Base-by-base conservation (phyloP, 805 yeast genomes). In the Candida parachauliodes region DNA sequence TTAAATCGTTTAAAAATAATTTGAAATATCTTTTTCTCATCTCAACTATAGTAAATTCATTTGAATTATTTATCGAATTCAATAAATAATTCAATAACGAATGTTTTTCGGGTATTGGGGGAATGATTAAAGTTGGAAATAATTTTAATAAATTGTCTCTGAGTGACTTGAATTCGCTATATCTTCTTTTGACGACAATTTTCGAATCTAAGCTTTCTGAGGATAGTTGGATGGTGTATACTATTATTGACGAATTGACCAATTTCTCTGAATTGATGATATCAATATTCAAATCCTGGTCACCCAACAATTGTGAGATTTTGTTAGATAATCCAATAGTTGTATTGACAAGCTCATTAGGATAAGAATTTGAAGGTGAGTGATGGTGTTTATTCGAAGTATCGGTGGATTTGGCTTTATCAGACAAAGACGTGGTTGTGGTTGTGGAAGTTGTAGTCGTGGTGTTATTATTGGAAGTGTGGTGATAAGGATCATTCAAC, bases 31-130 rank as follows among this genome's bases (percentile, higher is more conserved):
- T 54, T 27, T 64, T 69, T 36, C 82, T 61, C 51, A 71, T 62
- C 42, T 72, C 74, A n/a, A 76, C 70, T 32, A 68, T 57, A 32
- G 51, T 48, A 6, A 56, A 38, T 42, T 67, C 72, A 32, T 60
- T 57, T 34, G 60, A 41, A 38, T 51, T 60, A 40, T 65, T 64
- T 29, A 68, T 52, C n/a, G 72, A 59, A 36, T 65, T 65, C 36
- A 62, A 49, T 33, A 70, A 47, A 40, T 63, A 68, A 18, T 68
- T 59, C 30, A 74, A 60, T 11, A 77, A 46, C 2, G 80, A 70
- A 44, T 68, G 74, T 42, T 68, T 68, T 40, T 65, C 72, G 1
- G 74, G 74, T 5, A 68, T 65, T 4, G 74, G 72, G 2, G 74
- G 73, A 5, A 68, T 50, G 4, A 68, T 52, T 9, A 56, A 38